Base-by-base conservation (phyloP, 2,329 filamentous ascomycete species). In the Neopestalotiopsis sp. region DNA sequence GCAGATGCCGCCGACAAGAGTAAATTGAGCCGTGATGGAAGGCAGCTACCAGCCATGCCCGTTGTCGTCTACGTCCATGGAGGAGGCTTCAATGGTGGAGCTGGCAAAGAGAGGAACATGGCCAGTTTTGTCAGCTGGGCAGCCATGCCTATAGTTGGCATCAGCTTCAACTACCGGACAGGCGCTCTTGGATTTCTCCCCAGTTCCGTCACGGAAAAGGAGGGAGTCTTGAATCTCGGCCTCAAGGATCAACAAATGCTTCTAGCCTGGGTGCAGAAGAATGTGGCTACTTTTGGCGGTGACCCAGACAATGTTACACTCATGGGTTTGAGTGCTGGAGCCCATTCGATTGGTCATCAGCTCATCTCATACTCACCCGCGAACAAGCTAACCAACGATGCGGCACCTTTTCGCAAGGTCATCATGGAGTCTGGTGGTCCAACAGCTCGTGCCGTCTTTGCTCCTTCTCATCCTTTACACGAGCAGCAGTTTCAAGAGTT, bases 141-240 rank as follows among this genome's bases (percentile, higher is more conserved):
- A 2, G 79, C 81, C 32, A 76, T 80, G 59, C 85, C 86, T 10
- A 79, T 92, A 65, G 81, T 92, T 57, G 87, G 82, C 42, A 84
- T 91, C 65, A 87, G 84, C 76, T 87, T 91, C 76, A 88, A 87
- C 78, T 89, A 92, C 78, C 85, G 91, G 10, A 84, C 93, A 63
- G 89, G 89, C 2, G 86, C 88, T 5, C 83, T 94, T 74, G 93
- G 93, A 0, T 94, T 95, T 79, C 78, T 93, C 34, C 86, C 88
- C 10, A 89, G 85, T n/a, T 77, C 78, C 10, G 73, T 87, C 67
- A 84, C 87, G 38, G 81, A 84, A 14, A 84, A 84, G 42, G 85
- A 85, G 65, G 90, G 88, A 0, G 72, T 87, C 53, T 80, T 91
- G 66, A 94, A 94, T 73, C 78, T 91, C 24, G 91, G 91, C 1